Evolutionary conservation across 208 protist species (phyloP), one percentile per base, ranked within the genome.

Genomic region (Sergeia podlipaevii): DNA sequence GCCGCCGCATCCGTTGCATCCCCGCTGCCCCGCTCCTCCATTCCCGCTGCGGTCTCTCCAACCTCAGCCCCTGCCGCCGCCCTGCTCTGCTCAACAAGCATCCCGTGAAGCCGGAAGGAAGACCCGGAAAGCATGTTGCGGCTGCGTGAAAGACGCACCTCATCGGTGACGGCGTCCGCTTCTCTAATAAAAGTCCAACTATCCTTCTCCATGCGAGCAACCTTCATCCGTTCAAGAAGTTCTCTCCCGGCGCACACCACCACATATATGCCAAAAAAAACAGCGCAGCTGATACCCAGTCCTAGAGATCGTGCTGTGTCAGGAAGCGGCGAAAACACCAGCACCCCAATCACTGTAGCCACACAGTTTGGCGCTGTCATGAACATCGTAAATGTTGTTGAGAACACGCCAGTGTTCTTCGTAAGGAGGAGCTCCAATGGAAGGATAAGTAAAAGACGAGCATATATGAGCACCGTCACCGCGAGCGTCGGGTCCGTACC

Each of bases 401-500:
- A 80, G 65, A 85, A 85, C 46, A 85, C 66, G 58, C 77, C 77
- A 27, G 76, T 62, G 43, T 66, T 68, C 15, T 66, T 44, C 21
- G 65, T 65, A 1, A 80, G 59, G 49, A 80, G 80, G 24, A 85
- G 65, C 0, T 74, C 55, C 8, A 85, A 56, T 36, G 72, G 69
- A 1, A 68, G 71, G 57, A 80, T 74, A 53, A 85, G 76, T 2
- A 85, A 60, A 10, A 80, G 55, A 2, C 77, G 72, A 47, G 80
- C 63, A 57, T 80, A 85, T 68, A 85, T 77, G 44, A 85, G 59
- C 20, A 77, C 50, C 17, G 77, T 57, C 51, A 85, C 73, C 29
- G 66, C 68, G 13, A 55, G 55, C 34, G 80, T 65, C 8, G 70
- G 72, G 29, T 76, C 63, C 3, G 43, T 6, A 27, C 73, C 72